These are phyloP conservation scores for Tinospora cordifolia DNA, from an alignment of 164 flowering plant genomes.

Conservation along the genomic window DNA sequence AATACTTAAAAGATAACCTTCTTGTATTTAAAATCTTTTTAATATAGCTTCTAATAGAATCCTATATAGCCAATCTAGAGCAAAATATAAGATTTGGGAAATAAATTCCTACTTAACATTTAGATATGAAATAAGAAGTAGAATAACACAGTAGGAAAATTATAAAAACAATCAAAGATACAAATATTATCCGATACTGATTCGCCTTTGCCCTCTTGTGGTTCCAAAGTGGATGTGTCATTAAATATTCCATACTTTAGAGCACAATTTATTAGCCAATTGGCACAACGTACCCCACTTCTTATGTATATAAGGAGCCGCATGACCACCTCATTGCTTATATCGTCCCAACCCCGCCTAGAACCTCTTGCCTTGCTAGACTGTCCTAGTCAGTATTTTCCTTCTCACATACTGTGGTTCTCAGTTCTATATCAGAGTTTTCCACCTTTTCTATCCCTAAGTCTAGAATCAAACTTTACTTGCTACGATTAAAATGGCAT, in stretches of 20 bases:
- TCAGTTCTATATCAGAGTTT: not conserved
- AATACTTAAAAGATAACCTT: too few relatives aligned
- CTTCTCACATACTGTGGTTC: slow-evolving; percentile 1
- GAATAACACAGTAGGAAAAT: not conserved
- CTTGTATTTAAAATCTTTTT: too few relatives aligned
- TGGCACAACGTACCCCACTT: slow-evolving; percentile 7
- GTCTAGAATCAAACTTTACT: not conserved
- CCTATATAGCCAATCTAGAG: not conserved
- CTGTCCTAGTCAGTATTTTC: not conserved
- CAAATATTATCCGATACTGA: not conserved
- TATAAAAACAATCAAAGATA: not conserved
- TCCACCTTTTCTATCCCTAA: not conserved
- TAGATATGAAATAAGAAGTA: too few relatives aligned
- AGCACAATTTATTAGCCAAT: slow-evolving; percentile 9
- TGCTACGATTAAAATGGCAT: slow-evolving; percentile 19
- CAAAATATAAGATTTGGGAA: not conserved
- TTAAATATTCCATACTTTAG: slow-evolving; percentile 7
- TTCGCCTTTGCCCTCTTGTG: not conserved
- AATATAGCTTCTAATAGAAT: too few relatives aligned
- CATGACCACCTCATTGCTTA: slow-evolving; percentile 13
- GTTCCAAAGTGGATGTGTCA: not conserved
- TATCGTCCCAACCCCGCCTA: not conserved
- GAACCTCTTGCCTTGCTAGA: not conserved
- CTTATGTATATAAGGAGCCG: slow-evolving; percentile 14
- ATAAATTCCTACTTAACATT: not conserved